Evolutionary conservation across 208 protist species (phyloP).

Genomic region (Crithidia bombi): DNA sequence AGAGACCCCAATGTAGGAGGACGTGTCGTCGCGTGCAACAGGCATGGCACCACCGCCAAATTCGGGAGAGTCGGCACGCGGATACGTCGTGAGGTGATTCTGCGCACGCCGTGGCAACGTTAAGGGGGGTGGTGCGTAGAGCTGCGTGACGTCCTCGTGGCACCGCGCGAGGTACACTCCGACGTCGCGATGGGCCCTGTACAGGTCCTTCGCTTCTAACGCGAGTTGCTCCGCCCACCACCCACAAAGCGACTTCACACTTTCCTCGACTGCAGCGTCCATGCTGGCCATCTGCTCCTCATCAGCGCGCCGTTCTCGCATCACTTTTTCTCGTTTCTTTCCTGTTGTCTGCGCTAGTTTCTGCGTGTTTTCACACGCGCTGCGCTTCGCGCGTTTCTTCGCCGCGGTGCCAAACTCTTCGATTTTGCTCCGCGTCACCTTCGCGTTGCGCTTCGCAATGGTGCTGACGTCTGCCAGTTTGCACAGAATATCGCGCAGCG

Average conservation of each 20-base stretch:
- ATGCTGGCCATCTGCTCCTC: not conserved
- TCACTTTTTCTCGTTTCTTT: not conserved
- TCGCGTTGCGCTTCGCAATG: constrained; percentile 1
- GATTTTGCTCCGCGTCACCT: not conserved
- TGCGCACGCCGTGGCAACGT: not conserved
- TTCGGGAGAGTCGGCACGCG: not conserved
- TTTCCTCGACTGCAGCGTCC: not conserved
- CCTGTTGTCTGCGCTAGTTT: not conserved
- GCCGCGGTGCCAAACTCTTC: not conserved
- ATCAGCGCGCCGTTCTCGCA: not conserved
- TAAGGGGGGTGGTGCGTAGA: not conserved
- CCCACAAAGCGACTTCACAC: not conserved
- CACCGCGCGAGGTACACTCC: not conserved
- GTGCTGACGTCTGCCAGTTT: not conserved
- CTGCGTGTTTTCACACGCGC: not conserved
- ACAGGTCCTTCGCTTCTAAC: not conserved
- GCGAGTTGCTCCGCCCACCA: constrained; percentile 2
- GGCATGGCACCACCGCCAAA: not conserved
- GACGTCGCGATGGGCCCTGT: not conserved
- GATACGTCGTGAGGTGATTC: not conserved
- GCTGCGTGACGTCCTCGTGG: not conserved
- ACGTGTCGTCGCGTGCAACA: not conserved
- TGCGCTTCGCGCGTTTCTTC: not conserved
- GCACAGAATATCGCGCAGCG: not conserved
- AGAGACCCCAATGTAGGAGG: not conserved